These are phyloP conservation scores for Lactifluus piperatus DNA, from an alignment of 768 basidiomycete genomes.

Conservation along the genomic window DNA sequence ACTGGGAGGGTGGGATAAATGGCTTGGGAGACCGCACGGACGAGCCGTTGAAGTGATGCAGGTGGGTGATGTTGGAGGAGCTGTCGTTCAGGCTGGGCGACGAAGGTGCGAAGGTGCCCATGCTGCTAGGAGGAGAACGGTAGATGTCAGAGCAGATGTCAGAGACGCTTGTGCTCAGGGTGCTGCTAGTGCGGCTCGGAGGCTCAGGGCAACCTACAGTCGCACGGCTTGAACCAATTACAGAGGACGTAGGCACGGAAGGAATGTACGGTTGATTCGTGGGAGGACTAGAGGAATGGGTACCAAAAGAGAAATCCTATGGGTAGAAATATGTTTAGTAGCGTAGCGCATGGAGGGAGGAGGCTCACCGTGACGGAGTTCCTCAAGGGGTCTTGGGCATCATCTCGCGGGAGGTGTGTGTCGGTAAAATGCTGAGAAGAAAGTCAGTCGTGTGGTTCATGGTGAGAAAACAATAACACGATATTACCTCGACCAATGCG, in stretches of 20 bases:
- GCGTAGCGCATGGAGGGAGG: background rate
- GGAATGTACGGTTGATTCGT: background rate
- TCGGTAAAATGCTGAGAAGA: slow-evolving; percentile 11
- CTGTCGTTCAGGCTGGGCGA: background rate
- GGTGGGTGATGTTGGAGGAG: background rate
- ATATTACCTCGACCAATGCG: slow-evolving; percentile 16
- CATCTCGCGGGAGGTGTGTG: slow-evolving; percentile 1
- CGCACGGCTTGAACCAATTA: background rate
- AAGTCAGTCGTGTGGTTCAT: background rate
- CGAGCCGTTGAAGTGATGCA: background rate
- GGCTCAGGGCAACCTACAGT: background rate
- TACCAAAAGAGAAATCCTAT: background rate
- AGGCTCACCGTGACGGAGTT: background rate
- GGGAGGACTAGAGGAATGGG: background rate
- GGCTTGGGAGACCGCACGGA: background rate
- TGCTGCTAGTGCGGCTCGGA: slow-evolving; percentile 2
- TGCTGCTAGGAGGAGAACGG: background rate
- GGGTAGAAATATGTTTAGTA: background rate
- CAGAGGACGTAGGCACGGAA: background rate
- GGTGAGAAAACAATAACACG: background rate
- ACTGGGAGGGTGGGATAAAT: background rate
- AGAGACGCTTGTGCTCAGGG: background rate
- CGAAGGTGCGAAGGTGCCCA: background rate
- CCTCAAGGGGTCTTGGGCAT: background rate
- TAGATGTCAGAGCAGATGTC: background rate